These are phyloP conservation scores for Salix arbutifolia DNA, from an alignment of 345 rosid genomes.

Conservation along the genomic window DNA sequence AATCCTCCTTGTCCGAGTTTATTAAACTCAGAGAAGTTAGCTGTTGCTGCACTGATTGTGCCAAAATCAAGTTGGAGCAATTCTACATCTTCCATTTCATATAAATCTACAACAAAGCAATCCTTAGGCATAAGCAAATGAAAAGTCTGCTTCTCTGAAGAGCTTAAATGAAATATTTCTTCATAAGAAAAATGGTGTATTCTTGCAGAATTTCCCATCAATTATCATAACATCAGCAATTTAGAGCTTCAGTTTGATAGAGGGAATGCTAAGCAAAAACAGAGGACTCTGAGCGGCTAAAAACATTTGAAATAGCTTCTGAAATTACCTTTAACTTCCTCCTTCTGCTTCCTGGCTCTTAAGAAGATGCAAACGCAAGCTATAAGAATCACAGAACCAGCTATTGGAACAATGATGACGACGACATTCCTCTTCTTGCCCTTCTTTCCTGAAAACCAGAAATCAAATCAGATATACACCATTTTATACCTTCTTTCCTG, in stretches of 20 bases:
- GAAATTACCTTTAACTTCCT: slow-evolving; percentile 22
- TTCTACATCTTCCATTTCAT: neutral
- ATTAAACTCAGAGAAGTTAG: slow-evolving; percentile 27
- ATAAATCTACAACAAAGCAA: neutral
- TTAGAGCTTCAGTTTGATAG: too few relatives aligned
- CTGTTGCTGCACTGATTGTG: slow-evolving; percentile 4
- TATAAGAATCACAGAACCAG: slow-evolving; percentile 3
- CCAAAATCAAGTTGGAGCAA: neutral
- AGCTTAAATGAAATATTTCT: too few relatives aligned
- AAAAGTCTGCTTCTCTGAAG: too few relatives aligned
- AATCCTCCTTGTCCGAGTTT: slow-evolving; percentile 47
- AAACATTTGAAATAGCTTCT: too few relatives aligned
- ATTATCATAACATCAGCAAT: neutral
- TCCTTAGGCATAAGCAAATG: neutral
- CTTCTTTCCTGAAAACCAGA: slow-evolving; percentile 15
- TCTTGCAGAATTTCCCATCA: too few relatives aligned
- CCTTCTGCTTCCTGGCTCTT: slow-evolving; percentile 10
- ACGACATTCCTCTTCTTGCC: neutral
- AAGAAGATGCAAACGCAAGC: slow-evolving; percentile 3
- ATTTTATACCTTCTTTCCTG: too few relatives aligned
- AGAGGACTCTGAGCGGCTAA: too few relatives aligned
- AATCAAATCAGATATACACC: neutral
- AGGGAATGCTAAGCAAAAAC: too few relatives aligned
- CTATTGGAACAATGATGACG: neutral
- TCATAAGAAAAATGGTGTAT: too few relatives aligned